Evolutionary conservation across 2,329 filamentous ascomycete species (phyloP).

Genomic region (Rosellinia necatrix): DNA sequence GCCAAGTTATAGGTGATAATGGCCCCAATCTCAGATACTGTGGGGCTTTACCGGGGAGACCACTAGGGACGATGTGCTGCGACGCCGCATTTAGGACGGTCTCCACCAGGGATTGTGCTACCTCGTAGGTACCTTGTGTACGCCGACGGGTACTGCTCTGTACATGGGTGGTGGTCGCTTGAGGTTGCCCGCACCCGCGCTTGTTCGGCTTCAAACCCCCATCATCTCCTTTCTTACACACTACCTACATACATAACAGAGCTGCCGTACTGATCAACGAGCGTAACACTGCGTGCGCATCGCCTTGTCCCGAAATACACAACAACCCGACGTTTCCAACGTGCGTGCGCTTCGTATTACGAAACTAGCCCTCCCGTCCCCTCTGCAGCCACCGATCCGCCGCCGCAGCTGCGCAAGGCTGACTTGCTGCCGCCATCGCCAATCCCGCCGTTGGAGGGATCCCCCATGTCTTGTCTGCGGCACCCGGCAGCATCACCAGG

Average conservation of each 20-base stretch:
- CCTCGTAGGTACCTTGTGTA: constrained; percentile 7
- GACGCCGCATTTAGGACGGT: constrained; percentile 22
- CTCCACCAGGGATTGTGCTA: too few relatives aligned
- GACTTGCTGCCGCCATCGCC: constrained; percentile 26
- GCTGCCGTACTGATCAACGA: constrained; percentile 24
- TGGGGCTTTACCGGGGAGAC: not conserved
- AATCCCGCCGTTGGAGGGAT: constrained; percentile 37
- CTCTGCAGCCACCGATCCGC: constrained; percentile 29
- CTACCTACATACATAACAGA: not conserved
- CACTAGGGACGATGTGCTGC: constrained; percentile 1
- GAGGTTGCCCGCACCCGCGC: constrained; percentile 21
- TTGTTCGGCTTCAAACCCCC: constrained; percentile 28
- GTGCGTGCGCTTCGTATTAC: constrained; percentile 20
- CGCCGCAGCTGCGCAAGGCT: constrained; percentile 27
- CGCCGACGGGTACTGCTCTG: constrained; percentile 8
- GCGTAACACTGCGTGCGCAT: constrained; percentile 29
- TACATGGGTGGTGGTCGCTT: constrained; percentile 16
- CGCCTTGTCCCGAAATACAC: constrained; percentile 28
- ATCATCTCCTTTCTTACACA: constrained; percentile 26
- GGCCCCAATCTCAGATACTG: constrained; percentile 4
- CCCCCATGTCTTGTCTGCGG: constrained; percentile 32
- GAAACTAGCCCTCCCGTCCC: constrained; percentile 17
- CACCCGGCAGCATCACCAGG: constrained; percentile 30
- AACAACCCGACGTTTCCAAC: constrained; percentile 14
- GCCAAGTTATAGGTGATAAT: not conserved